Base-by-base conservation (phyloP, 176 grass and related monocot species). In the Cenchrus fungigraminus region DNA sequence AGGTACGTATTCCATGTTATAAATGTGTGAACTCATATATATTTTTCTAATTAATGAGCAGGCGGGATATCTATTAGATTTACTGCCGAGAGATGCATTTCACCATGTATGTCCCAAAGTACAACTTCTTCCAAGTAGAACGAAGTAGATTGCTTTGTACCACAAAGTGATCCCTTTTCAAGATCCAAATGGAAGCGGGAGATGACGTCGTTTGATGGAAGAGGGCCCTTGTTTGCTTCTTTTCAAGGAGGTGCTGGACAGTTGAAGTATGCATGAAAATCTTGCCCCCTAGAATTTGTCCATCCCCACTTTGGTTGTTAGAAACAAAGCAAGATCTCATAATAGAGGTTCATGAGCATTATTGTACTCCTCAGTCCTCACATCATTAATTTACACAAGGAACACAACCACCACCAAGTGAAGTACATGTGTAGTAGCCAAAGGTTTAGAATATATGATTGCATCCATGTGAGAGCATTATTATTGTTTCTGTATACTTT, bases 291-390 rank as follows among this genome's bases (percentile, higher is more conserved):
- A 52, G 63, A 79, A 71, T 88, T 71, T 78, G 73, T 57, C 73
- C 54, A 44, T 52, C 72, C 71, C 73, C 31, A 64, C 45, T 70
- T 88, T 83, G 73, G 73, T 83, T 71, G 79, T 88, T 83, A 83
- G 86, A 37, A 62, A 80, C 55, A 72, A 88, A 78, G 73, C 29
- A 83, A 34, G 19, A 64, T 64, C 15, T 2, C 55, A 77, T 82
- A 61, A 87, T 77, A 53, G 28, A 68, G 25, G 42, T 76, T 6
- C 19, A 57, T 67, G 54, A 40, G 28, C 66, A 59, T 58, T 58
- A 57, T 59, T 69, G 32, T 34, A 68, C 79, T 25, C 53, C 12
- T 77, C 31, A 42, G 64, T 40, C 53, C 12, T 77, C 31, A 42
- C 73, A 71, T 70, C 52, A 87, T 83, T 71, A 9, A 40, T 55